Percentiles rank a stretch among this genome's conserved stretches.
Conservation (phyloP, 345 rosid species). For the Conringia planisiliqua region DNA sequence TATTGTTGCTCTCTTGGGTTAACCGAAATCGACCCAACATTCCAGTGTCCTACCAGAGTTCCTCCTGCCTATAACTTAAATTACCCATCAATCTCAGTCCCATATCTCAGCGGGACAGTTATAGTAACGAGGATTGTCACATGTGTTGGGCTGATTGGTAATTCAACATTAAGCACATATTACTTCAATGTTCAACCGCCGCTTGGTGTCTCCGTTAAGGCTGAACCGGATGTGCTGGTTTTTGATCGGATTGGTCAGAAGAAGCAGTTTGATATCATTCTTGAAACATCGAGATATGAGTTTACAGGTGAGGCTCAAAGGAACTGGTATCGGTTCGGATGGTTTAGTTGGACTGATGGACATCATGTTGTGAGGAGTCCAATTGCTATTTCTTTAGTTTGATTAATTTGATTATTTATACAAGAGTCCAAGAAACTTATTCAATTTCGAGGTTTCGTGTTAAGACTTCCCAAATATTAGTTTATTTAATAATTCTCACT, state of each 20-base stretch:
- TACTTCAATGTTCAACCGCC: slow-evolving; percentile 44
- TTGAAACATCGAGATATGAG: background rate
- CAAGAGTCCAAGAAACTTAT: background rate
- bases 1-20: slow-evolving; percentile 46
- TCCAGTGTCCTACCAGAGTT: slow-evolving; percentile 37
- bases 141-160: slow-evolving; percentile 38
- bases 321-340: slow-evolving; percentile 53
- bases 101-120: slow-evolving; percentile 33
- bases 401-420: background rate
- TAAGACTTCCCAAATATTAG: background rate
- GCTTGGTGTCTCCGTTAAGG: slow-evolving; percentile 34
- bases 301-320: background rate
- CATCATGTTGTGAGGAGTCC: slow-evolving; percentile 57
- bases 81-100: slow-evolving; percentile 55
- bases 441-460: background rate
- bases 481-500: background rate
- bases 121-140: slow-evolving; percentile 55
- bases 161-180: slow-evolving; percentile 27
- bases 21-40: slow-evolving; percentile 2
- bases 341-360: slow-evolving; percentile 60
- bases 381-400: slow-evolving; percentile 45
- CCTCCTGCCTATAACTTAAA: slow-evolving; percentile 43
- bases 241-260: slow-evolving; percentile 45
- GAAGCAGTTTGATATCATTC: slow-evolving; percentile 42
- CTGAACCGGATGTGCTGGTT: slow-evolving; percentile 40